Base-by-base conservation (phyloP, 768 basidiomycete genomes). In the Psilocybe sp. region DNA sequence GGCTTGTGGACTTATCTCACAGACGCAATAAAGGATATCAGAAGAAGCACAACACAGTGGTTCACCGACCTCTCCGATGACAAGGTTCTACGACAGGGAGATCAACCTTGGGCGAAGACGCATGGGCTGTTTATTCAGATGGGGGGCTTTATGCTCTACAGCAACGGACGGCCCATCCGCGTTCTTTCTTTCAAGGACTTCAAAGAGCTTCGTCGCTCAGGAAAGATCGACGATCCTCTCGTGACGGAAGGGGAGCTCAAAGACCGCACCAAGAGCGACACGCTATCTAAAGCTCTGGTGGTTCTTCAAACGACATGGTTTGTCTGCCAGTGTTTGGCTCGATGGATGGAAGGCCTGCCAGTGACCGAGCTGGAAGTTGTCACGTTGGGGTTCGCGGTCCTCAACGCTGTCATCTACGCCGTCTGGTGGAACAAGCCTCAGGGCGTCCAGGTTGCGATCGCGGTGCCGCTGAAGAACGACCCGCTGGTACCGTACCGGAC, bases 391-490 rank as follows among this genome's bases (percentile, higher is more conserved):
- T 64, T 67, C 31, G 64, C 60, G 6, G 46, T 60, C 5, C 50
- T 69, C 34, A 68, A 61, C 36, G 47, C 59, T 10, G 49, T 60
- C 14, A 63, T 56, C 13, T 70, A 67, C 50, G 33, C 47, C 5
- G 42, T 67, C 4, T 72, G 71, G 71, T 70, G 64, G 69, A 44
- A 62, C 15, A 73, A 73, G 51, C 72, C 70, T 4, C 23, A 28
- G 23, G 23, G 7, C 1, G 54, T 64, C 5, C 61, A 66, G 46
- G 61, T 69, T 1, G 48, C 50, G 14, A 49, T 36, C 14, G 16
- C 49, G 11, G 49, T 50, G 20, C 49, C 49, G 4, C 34, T 50
- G 33, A n/a, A 38, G 36, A 19, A 43, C 34, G 12, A 28, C 7
- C 23, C 23, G n/a, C n/a, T n/a, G n/a, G n/a, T n/a, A 28, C 23